Evolutionary conservation across 1,284 basidiomycete genomes (phyloP), one percentile per base, ranked within the genome.

Genomic region (Bondarzewia mesenterica): DNA sequence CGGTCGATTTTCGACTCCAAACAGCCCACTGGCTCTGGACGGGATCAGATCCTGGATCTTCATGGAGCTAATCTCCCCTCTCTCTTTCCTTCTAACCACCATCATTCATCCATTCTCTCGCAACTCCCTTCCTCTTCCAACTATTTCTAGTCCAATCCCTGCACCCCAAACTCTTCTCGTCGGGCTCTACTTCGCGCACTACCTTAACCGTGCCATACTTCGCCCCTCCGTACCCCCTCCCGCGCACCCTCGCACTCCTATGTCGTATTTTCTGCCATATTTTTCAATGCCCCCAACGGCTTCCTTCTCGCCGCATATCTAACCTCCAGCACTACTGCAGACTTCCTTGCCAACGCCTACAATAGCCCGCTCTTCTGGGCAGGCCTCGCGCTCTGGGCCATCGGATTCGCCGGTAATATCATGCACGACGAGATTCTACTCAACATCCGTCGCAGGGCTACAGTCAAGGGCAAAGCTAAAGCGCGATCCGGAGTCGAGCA

Each of bases 341-440:
- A 66, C 7, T 75, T 70, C 60, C 68, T 78, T 44, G 44, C 54
- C 0, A 54, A 54, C 10, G 65, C 71, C 2, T 61, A 63, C 39
- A 25, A 53, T 7, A 65, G 72, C 5, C 66, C 69, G 29, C 59
- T 61, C 0, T 93, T 91, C 66, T 81, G 77, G 65, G 36, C 71
- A 10, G 89, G 88, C 1, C 56, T 88, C 10, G 59, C 54, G 0
- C 59, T 89, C 15, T 94, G 89, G 86, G 72, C 70, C 0, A 41
- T 71, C 0, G 93, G 93, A 0, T 75, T 93, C 40, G 67, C 66
- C 0, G 88, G 90, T 0, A 96, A 96, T 61, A 72, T 95, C 29
- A 72, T 77, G 47, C 93, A 96, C 64, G 93, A 96, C 64, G 91
- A 94, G 64, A 75, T 96, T 16, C 78, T 96, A 8, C 75, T 92